Conservation (phyloP, 2,329 filamentous ascomycete genomes). For the Penicillium sp. region DNA sequence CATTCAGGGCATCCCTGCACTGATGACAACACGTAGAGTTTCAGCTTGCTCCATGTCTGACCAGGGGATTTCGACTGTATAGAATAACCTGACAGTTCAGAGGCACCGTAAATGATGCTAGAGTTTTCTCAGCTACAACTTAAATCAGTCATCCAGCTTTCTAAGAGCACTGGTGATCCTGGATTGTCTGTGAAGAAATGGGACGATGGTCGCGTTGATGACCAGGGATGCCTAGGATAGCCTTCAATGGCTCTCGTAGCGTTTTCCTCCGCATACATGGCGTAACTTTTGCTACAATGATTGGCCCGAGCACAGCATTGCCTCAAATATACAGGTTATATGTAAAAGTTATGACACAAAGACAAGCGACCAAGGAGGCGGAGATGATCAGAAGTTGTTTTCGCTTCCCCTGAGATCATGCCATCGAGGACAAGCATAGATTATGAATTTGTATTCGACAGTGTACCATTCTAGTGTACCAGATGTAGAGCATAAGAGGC, state of each 20-base stretch:
- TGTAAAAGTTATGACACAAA: slow-evolving; percentile 12
- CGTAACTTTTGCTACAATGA: neutral
- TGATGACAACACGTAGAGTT: slow-evolving; percentile 15
- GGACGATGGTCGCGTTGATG: slow-evolving; percentile 1
- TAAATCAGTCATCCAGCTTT: fast-evolving
- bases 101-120: neutral
- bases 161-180: neutral
- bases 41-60: slow-evolving; percentile 1
- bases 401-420: slow-evolving; percentile 4
- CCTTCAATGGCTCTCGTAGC: neutral
- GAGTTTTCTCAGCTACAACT: fast-evolving
- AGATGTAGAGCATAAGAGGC: neutral
- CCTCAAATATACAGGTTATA: neutral
- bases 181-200: neutral
- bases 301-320: neutral
- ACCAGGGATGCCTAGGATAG: slow-evolving; percentile 9
- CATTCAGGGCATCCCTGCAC: slow-evolving; percentile 18
- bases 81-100: neutral
- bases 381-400: neutral
- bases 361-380: neutral
- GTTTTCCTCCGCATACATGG: slow-evolving; percentile 3
- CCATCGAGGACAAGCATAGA: slow-evolving; percentile 3
- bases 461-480: neutral
- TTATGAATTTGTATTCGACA: neutral
- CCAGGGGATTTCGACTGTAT: neutral